Percentiles rank a stretch among this genome's conserved stretches.
Evolutionary conservation across 78 protist genomes (phyloP).

Genomic region (Speleostelium caveatum): DNA sequence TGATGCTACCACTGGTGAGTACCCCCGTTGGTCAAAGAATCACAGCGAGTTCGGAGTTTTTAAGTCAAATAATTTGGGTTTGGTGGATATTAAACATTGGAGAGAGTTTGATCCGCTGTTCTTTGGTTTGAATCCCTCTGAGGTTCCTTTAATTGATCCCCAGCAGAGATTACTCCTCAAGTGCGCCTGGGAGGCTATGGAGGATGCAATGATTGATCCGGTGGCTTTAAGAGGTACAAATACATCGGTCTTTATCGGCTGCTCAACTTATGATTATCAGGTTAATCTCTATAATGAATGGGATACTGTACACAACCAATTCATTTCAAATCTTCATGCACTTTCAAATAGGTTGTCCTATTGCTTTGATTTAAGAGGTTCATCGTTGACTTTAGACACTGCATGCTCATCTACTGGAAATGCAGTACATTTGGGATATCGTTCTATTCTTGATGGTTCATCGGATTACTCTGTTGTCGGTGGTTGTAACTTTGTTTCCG

Average conservation of each 20-base stretch:
- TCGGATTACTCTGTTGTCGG: constrained; percentile 84
- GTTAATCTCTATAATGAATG: background rate
- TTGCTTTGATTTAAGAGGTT: constrained; percentile 85
- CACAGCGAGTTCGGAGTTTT: constrained; percentile 41
- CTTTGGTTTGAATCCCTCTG: constrained; percentile 74
- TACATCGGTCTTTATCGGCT: constrained; percentile 66
- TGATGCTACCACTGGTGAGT: background rate
- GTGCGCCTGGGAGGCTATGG: constrained; percentile 62
- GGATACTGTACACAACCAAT: background rate
- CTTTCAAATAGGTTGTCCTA: constrained; percentile 85
- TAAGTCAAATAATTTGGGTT: constrained; percentile 17
- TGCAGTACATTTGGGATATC: constrained; percentile 78
- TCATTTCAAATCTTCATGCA: constrained; percentile 27
- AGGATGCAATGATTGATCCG: constrained; percentile 71
- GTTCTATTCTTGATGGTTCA: constrained; percentile 55
- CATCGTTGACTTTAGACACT: constrained; percentile 84
- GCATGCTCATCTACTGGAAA: constrained; percentile 91
- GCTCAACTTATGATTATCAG: constrained; percentile 1
- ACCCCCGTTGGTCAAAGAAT: constrained; percentile 42
- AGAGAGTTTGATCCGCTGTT: constrained; percentile 71
- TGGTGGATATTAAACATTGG: constrained; percentile 20
- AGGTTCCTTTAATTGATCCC: constrained; percentile 83
- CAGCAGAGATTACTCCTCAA: constrained; percentile 86
- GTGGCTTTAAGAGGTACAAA: constrained; percentile 25
- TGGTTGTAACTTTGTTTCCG: constrained; percentile 81